Conservation (phyloP, 2,329 filamentous ascomycete species). For the Colletotrichum noveboracense region DNA sequence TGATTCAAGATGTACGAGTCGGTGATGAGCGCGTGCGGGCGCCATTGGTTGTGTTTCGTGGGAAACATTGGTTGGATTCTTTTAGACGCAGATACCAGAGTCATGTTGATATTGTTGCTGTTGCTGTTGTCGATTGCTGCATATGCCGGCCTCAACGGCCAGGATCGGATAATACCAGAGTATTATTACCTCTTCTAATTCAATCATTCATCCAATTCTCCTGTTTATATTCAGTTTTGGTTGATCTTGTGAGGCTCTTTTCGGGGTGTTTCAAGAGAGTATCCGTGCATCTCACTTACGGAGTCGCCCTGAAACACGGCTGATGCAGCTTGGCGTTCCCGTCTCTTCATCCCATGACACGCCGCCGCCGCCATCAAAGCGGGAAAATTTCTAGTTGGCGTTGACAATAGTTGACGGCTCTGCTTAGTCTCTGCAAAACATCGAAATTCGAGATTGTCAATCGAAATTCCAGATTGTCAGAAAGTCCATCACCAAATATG, state of each 20-base stretch:
- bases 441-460: not conserved
- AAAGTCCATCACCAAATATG: not conserved
- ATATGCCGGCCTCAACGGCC: not conserved
- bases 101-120: not conserved
- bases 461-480: not conserved
- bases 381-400: not conserved
- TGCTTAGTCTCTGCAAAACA: not conserved
- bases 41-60: not conserved
- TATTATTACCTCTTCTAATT: not conserved
- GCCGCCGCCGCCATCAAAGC: not conserved
- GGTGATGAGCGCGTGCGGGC: not conserved
- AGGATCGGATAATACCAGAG: not conserved
- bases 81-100: slow-evolving; percentile 2
- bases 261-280: not conserved
- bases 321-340: slow-evolving; percentile 14
- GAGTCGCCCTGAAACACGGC: slow-evolving; percentile 5
- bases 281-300: not conserved
- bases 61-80: not conserved
- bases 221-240: accelerated
- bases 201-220: not conserved
- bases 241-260: not conserved
- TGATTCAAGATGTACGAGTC: not conserved
- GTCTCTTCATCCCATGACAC: not conserved
- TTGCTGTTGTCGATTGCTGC: not conserved
- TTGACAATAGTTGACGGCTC: not conserved